Conservation (phyloP, 2,329 filamentous ascomycete genomes). For the Huntiella moniliformis region DNA sequence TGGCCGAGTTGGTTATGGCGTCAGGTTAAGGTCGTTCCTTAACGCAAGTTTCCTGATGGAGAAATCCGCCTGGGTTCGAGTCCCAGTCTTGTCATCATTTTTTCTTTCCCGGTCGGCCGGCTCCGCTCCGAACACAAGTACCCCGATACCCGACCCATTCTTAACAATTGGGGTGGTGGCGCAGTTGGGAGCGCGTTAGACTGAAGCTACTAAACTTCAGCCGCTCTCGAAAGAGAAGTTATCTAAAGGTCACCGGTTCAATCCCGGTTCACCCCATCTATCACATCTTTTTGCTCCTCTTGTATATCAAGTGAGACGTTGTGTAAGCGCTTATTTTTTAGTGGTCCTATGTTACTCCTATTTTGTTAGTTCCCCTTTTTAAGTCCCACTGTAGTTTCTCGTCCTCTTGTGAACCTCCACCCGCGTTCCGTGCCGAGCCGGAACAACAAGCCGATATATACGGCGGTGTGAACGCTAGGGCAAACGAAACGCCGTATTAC, state of each 20-base stretch:
- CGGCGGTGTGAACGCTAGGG: too few species aligned
- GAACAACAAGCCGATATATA: too few species aligned
- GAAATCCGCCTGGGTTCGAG: conserved; percentile 12
- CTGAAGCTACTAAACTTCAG: conserved; percentile 7
- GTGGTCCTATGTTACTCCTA: not conserved
- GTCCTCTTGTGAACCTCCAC: not conserved
- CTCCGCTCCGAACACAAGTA: conserved; percentile 5
- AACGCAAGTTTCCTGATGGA: conserved; percentile 11
- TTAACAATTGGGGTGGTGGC: conserved; percentile 6
- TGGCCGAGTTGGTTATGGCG: conserved; percentile 22
- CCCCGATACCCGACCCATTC: not conserved
- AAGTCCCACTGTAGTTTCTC: not conserved
- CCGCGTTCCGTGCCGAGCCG: too few species aligned
- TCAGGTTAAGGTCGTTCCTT: conserved; percentile 18
- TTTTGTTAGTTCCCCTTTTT: not conserved
- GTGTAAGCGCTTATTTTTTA: not conserved
- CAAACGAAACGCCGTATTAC: too few species aligned
- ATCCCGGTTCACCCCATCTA: conserved; percentile 9
- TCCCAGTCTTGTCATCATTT: conserved; percentile 11
- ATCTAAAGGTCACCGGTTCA: conserved; percentile 11
- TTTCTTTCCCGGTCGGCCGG: not conserved
- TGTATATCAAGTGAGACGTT: not conserved
- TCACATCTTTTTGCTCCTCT: conserved; percentile 3
- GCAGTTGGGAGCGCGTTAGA: conserved; percentile 10
- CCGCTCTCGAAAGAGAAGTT: conserved; percentile 12